Base-by-base conservation (phyloP, 257 asterid species). In the Apocynum venetum region DNA sequence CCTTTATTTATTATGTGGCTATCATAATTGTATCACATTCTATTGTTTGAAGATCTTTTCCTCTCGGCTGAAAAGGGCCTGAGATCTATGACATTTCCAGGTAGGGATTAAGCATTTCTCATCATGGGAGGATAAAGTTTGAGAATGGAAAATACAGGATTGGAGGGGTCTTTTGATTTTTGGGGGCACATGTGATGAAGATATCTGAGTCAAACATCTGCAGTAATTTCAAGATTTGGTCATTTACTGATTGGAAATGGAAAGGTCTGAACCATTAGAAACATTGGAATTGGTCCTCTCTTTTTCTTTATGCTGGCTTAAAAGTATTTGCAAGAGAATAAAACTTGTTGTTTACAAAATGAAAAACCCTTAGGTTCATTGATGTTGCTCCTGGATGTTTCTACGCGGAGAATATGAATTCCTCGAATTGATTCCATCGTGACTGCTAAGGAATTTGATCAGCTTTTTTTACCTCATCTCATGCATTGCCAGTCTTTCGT, bases 381-480 rank as follows among this genome's bases (percentile, higher is more conserved):
- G 31, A 25, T 25, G 31, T 25, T 25, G 31, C 31, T 25, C 31
- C 31, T 25, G 31, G 31, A 25, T 25, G 31, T 48, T 40, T 57
- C 38, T 43, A 71, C 53, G 80, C 64, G 61, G 78, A 81, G 78
- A 70, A 81, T 35, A 71, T 71, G 19, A 52, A 60, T 25, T 73
- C 38, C 5, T 46, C 14, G 84, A 71, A 77, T 43, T 47, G 64
- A 81, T 76, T 61, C 81, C 38, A 9, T 2, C 12, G 71, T 76
- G 65, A 74, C 65, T 47, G 67, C 46, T 57, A 38, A 65, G 72
- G 59, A 35, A 57, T 78, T 57, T 59, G 17, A 17, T 41, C 7
- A 43, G 47, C 56, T 57, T 8, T 48, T 63, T 2, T 12, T 1
- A 49, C 13, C 53, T 47, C 51, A 20, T 6, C 36, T 1, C 4